Conservation (phyloP, 2,329 filamentous ascomycete genomes). For the Cladophialophora psammophila region DNA sequence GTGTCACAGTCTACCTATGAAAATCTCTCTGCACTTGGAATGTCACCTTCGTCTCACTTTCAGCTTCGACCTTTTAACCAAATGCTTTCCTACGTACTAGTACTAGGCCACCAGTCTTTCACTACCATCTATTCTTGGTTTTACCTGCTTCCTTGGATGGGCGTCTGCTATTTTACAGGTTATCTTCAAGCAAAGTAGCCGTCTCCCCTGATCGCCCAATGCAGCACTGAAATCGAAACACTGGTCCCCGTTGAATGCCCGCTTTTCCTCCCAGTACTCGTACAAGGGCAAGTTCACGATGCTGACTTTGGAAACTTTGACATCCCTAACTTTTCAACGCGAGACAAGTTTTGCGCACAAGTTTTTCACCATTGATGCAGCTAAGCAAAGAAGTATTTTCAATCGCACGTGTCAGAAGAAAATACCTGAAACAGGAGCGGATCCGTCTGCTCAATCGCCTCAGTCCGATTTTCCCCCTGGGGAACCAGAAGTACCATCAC, state of each 20-base stretch:
- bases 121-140: neutral
- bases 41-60: slow-evolving; percentile 9
- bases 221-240: neutral
- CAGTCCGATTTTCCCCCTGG: neutral
- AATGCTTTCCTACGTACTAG: neutral
- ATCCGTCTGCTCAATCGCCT: neutral
- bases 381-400: slow-evolving; percentile 12
- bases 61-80: neutral
- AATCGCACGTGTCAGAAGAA: slow-evolving; percentile 16
- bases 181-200: neutral
- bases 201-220: neutral
- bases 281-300: slow-evolving; percentile 1
- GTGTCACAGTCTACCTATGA: neutral
- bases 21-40: neutral
- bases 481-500: neutral
- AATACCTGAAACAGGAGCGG: slow-evolving; percentile 11
- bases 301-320: neutral
- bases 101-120: neutral
- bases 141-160: neutral
- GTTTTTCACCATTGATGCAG: slow-evolving; percentile 10
- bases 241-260: neutral
- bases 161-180: slow-evolving; percentile 4
- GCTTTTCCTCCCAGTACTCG: slow-evolving; percentile 1
- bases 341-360: neutral
- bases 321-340: neutral